Percentiles rank a stretch among this genome's conserved stretches.
Conservation (phyloP, 129 eudicot species). For the Saussurea involucrata region DNA sequence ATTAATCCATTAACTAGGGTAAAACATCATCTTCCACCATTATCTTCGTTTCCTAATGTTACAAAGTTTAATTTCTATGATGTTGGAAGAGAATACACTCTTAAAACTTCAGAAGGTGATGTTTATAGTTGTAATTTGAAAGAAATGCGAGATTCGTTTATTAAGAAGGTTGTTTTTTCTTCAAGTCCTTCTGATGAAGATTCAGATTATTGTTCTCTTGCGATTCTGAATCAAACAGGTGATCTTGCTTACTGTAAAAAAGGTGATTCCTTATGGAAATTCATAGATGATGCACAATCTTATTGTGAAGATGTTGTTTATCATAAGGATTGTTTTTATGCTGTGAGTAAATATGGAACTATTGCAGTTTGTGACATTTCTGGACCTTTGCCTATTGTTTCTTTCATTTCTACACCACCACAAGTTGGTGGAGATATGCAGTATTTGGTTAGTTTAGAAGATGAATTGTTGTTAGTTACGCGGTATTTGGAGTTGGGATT, state of each 20-base stretch:
- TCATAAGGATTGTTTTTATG: conserved; percentile 51
- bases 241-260: conserved; percentile 64
- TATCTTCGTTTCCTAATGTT: conserved; percentile 56
- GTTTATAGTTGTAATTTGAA: conserved; percentile 40
- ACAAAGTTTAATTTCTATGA: conserved; percentile 37
- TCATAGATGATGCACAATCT: conserved; percentile 39
- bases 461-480: conserved; percentile 53
- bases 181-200: conserved; percentile 30
- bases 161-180: conserved; percentile 68
- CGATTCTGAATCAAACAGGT: conserved; percentile 48
- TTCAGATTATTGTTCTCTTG: conserved; percentile 34
- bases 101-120: conserved; percentile 29
- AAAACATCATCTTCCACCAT: conserved; percentile 48
- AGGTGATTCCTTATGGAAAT: conserved; percentile 44
- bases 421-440: conserved; percentile 67
- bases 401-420: conserved; percentile 25
- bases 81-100: conserved; percentile 60
- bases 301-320: conserved; percentile 67
- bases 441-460: conserved; percentile 58
- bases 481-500: conserved; percentile 58
- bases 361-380: conserved; percentile 58
- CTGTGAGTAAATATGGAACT: conserved; percentile 58
- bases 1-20: conserved; percentile 55
- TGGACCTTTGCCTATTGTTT: conserved; percentile 29
- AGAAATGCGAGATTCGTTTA: conserved; percentile 66